Base-by-base conservation (phyloP, 345 rosid genomes). In the Pugionium cornutum region DNA sequence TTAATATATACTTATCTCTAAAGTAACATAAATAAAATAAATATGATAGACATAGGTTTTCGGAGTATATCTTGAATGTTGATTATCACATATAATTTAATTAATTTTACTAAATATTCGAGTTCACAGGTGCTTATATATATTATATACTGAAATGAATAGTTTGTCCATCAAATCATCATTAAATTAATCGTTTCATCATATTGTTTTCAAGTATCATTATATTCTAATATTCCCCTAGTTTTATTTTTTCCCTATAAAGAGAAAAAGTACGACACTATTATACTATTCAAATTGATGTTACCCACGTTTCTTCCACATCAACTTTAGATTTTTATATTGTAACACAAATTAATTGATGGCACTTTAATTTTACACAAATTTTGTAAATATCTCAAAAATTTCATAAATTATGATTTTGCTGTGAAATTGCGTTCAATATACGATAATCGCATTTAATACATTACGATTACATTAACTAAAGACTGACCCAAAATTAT, bases 201-300 rank as follows among this genome's bases (percentile, higher is more conserved):
- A 55, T 47, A 55, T 39, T 18, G 41, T 68, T 10, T 51, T 9
- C 11, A 33, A 43, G 36, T 43, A 8, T 51, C 51, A 49, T 42
- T 52, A 8, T 26, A 9, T 32, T 57, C 4, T 10, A 30, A 10
- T 59, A 41, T 2, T 40, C 42, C 2, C 9, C 45, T 18, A 40
- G 34, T 9, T 57, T 30, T 28, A 0, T 9, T 34, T 43, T 44
- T 58, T 40, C 35, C 54, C 34, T 26, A 33, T 43, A 59, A 32
- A 41, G 7, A 18, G 53, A 10, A 59, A 57, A 59, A 31, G 29
- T 18, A 18, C 18, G 0, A 18, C 18, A 18, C 18, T 18, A 18
- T 18, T 18, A 18, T 18, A 18, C 18, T 18, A 18, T 18, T 18
- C 18, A 18, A 18, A 18, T 18, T 18, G 18, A 18, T 18, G 18